A percentile compares a stretch with the other conserved stretches of the same genome.
phyloP scores from a whole-genome alignment of 306 rosid species.

The Cicer bijugum region DNA sequence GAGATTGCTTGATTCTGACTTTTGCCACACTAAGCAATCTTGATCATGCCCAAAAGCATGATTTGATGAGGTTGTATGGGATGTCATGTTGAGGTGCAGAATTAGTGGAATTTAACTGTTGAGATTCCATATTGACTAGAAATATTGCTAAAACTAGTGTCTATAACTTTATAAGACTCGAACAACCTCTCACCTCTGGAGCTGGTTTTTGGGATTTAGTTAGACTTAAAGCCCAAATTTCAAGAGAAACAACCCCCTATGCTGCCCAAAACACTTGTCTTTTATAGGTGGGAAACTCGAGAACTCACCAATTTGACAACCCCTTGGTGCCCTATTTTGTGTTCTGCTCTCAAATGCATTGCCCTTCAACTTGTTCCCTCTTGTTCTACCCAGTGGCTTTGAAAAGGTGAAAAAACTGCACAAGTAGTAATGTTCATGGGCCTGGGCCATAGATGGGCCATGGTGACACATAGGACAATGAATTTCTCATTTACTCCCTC shows the following conservation, averaged over 20 bases:
- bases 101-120: not conserved
- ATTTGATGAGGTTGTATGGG: constrained; percentile 9
- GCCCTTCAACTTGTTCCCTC: not conserved
- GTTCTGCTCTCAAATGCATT: constrained; percentile 1
- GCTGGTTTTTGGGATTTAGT: not conserved
- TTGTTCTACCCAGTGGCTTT: constrained; percentile 12
- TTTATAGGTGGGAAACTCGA: not conserved
- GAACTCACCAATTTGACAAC: not conserved
- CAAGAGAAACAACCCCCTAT: not conserved
- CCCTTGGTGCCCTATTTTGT: constrained; percentile 1
- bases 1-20: not conserved
- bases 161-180: not conserved
- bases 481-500: not conserved
- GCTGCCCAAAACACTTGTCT: not conserved
- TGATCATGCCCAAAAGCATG: constrained; percentile 1
- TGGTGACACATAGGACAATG: not conserved
- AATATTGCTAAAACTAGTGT: not conserved
- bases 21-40: not conserved
- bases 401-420: not conserved
- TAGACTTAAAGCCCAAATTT: not conserved
- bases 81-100: not conserved
- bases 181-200: not conserved
- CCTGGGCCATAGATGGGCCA: not conserved
- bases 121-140: constrained; percentile 3
- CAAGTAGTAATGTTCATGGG: not conserved